These are phyloP conservation scores for Camellia granthamiana DNA, from an alignment of 148 eudicot species.

Conservation along the genomic window DNA sequence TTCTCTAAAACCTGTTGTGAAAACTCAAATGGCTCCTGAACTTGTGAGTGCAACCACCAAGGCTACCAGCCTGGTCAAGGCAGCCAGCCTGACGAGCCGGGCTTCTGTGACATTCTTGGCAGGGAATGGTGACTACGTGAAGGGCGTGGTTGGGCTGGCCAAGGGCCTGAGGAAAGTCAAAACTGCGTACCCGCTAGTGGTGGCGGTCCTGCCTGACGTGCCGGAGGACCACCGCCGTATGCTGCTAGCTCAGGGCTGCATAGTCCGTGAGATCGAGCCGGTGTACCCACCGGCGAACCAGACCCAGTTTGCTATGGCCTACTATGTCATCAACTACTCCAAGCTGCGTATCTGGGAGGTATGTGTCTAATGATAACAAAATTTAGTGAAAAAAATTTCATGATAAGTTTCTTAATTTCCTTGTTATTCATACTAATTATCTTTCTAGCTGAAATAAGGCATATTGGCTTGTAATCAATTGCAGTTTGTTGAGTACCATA, in stretches of 20 bases:
- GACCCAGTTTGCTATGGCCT: slow-evolving; percentile 76
- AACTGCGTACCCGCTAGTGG: slow-evolving; percentile 66
- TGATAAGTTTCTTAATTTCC: too few species aligned
- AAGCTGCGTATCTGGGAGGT: slow-evolving; percentile 88
- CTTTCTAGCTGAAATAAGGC: too few species aligned
- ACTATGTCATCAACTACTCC: slow-evolving; percentile 81
- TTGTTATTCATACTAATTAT: too few species aligned
- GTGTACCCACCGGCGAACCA: slow-evolving; percentile 67
- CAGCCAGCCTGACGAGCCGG: slow-evolving; percentile 31
- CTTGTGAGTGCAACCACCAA: not conserved
- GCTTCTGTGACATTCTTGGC: slow-evolving; percentile 77
- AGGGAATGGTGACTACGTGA: slow-evolving; percentile 71
- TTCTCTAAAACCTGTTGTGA: too few species aligned
- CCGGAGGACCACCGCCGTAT: slow-evolving; percentile 70
- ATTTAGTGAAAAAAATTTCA: too few species aligned
- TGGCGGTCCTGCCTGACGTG: slow-evolving; percentile 75
- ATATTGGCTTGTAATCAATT: not conserved
- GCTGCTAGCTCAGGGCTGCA: slow-evolving; percentile 66
- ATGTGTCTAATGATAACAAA: not conserved
- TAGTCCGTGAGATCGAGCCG: slow-evolving; percentile 62
- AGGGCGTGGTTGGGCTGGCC: slow-evolving; percentile 77
- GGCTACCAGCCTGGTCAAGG: slow-evolving; percentile 22
- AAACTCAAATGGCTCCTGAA: slow-evolving; percentile 21
- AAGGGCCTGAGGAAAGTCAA: slow-evolving; percentile 66
- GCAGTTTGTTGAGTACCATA: slow-evolving; percentile 22